Evolutionary conservation across 108 stramenopile species (phyloP), one percentile per base, ranked within the genome.

Genomic region (Pseudonitzschia delicatissima): DNA sequence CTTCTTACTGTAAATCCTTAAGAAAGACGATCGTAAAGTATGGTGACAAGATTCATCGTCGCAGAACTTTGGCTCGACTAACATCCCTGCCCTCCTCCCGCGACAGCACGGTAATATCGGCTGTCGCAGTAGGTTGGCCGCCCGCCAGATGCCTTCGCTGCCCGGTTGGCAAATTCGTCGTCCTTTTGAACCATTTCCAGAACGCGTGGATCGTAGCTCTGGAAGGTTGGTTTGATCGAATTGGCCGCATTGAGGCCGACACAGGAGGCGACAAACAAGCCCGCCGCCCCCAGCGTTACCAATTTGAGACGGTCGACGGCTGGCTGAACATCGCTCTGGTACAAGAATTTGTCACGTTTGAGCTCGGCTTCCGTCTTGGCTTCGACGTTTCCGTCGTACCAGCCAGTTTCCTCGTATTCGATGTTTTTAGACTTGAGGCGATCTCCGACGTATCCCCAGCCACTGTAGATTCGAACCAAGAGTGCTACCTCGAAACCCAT

Each of bases 321-420:
- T 2, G 93, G 93, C 60, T 77, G 67, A 2, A 94, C 93, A 58
- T 90, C 79, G 37, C 78, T 78, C 13, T 75, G 53, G 68, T 87
- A 94, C 52, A 94, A 64, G 48, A 94, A 85, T 29, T 74, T 66
- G 61, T 94, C 93, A 12, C 90, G 78, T 44, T 82, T 80, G 59
- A 74, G 70, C 69, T 88, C 88, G 4, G 83, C 67, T 31, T 86
- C 80, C 13, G 83, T 85, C 73, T 94, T 94, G 34, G 74, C 66
- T 65, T 90, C 88, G 66, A 88, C 44, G 57, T 86, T 82, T 33
- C 93, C 93, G 55, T 94, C 93, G 60, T 94, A 93, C 85, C 85
- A 81, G 23, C 57, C 92, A n/a, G 87, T 91, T 73, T 93, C 90
- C 65, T 94, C 93, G 62, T 80, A 94, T 63, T 90, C 90, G 64